Conservation (phyloP, 805 yeast species). For the Kodamaea kaohsiungensis region DNA sequence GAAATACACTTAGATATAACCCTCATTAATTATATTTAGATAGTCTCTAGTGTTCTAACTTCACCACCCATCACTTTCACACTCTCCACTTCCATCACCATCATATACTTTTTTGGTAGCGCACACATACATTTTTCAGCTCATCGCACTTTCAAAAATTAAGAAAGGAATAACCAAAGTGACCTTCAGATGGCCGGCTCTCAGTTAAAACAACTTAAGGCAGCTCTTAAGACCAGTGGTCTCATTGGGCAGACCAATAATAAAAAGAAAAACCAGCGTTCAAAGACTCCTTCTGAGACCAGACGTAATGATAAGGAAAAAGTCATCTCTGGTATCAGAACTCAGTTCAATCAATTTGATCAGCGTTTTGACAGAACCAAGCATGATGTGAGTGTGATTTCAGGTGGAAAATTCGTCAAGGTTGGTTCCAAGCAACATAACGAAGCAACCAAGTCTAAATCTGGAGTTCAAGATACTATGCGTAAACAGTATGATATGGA, state of each 20-base stretch:
- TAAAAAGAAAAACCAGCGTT: constrained; percentile 55
- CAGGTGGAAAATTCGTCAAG: constrained; percentile 45
- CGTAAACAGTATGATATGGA: constrained; percentile 66
- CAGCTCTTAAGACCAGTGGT: constrained; percentile 73
- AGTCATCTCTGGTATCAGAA: constrained; percentile 61
- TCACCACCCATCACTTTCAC: background rate
- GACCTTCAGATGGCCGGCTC: constrained; percentile 69
- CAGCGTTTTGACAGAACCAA: constrained; percentile 68
- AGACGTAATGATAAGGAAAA: constrained; percentile 67
- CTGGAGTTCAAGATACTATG: constrained; percentile 42
- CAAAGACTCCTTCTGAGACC: constrained; percentile 56
- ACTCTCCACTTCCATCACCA: background rate
- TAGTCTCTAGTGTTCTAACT: too few relatives aligned
- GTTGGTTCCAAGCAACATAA: constrained; percentile 41
- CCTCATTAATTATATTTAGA: too few relatives aligned
- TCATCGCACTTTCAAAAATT: constrained; percentile 6
- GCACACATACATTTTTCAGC: background rate
- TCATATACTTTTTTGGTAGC: constrained; percentile 1
- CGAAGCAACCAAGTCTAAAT: constrained; percentile 32
- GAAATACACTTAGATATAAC: too few relatives aligned
- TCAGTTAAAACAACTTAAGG: constrained; percentile 81
- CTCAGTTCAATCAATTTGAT: constrained; percentile 90
- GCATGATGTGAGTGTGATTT: constrained; percentile 46
- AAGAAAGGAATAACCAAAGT: background rate
- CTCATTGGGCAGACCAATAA: constrained; percentile 82